Percentiles rank a stretch among this genome's conserved stretches.
Evolutionary conservation across 495 filamentous ascomycete genomes (phyloP).

Genomic region (Penicillium macrosclerotiorum): DNA sequence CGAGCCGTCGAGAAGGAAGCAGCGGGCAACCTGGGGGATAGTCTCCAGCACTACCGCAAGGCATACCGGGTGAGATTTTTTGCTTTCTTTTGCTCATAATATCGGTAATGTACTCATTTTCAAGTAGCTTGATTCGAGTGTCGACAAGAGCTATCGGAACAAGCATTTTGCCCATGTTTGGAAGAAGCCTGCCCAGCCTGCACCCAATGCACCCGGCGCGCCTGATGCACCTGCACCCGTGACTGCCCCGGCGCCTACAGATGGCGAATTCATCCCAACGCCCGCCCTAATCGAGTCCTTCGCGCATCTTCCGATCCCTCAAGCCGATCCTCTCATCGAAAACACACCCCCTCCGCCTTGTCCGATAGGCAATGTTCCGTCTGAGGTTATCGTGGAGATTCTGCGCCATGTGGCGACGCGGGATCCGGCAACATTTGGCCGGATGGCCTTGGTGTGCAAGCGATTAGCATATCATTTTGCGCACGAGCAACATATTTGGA

Average conservation of each 20-base stretch:
- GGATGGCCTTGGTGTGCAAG: constrained; percentile 83
- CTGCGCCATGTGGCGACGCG: constrained; percentile 64
- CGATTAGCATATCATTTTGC: constrained; percentile 79
- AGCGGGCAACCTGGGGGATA: constrained; percentile 84
- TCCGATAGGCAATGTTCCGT: constrained; percentile 72
- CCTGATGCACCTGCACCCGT: constrained; percentile 53
- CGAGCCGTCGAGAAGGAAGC: constrained; percentile 84
- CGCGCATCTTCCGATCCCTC: constrained; percentile 60
- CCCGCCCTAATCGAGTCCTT: constrained; percentile 75
- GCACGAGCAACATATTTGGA: constrained; percentile 90
- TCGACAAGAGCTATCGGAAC: constrained; percentile 81
- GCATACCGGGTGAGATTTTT: constrained; percentile 67
- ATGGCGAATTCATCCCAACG: constrained; percentile 50
- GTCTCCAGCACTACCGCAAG: constrained; percentile 81
- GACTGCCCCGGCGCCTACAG: constrained; percentile 48
- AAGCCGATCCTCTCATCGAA: constrained; percentile 56
- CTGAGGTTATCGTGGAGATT: constrained; percentile 78
- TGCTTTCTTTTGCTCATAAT: constrained; percentile 9
- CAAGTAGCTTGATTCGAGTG: constrained; percentile 70
- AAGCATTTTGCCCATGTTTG: constrained; percentile 76
- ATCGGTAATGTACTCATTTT: constrained; percentile 17
- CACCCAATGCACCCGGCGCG: constrained; percentile 50
- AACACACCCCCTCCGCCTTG: constrained; percentile 68
- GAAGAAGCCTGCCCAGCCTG: constrained; percentile 55
- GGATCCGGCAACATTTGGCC: constrained; percentile 77